These are phyloP conservation scores for Naumovozyma dairenensis DNA, from an alignment of 805 yeast genomes.

Conservation along the genomic window DNA sequence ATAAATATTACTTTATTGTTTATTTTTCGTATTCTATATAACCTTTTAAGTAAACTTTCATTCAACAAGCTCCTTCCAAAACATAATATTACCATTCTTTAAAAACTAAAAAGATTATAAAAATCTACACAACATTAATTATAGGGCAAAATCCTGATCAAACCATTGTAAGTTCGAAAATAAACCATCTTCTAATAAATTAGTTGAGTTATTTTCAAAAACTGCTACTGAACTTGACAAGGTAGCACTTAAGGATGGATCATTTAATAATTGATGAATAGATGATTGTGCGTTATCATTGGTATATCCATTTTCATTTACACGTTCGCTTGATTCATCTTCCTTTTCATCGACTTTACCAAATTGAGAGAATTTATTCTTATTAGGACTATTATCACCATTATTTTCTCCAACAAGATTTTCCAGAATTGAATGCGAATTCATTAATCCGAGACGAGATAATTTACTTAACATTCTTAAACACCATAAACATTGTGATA, in stretches of 20 bases:
- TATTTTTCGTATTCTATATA: no score
- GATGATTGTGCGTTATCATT: background rate
- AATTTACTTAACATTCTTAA: constrained; percentile 46
- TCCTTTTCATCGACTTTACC: constrained; percentile 29
- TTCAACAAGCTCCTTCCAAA: no score
- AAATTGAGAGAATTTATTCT: constrained; percentile 38
- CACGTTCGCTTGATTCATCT: background rate
- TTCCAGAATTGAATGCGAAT: constrained; percentile 31
- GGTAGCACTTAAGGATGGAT: background rate
- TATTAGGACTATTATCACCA: constrained; percentile 43
- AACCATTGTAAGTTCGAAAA: constrained; percentile 45
- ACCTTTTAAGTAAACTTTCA: no score
- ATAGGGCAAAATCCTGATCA: constrained; percentile 30
- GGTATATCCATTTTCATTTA: background rate
- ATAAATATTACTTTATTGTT: no score
- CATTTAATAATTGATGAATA: background rate
- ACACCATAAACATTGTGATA: constrained; percentile 54
- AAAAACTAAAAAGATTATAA: no score
- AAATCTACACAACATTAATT: no score
- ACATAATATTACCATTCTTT: no score
- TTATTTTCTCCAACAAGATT: constrained; percentile 40
- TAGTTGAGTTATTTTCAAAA: constrained; percentile 1
- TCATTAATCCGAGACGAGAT: constrained; percentile 36
- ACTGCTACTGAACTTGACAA: background rate
- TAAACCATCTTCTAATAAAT: constrained; percentile 23